These are phyloP conservation scores for Cystobasidium slooffiae DNA, from an alignment of 1,284 basidiomycete genomes.

Conservation along the genomic window DNA sequence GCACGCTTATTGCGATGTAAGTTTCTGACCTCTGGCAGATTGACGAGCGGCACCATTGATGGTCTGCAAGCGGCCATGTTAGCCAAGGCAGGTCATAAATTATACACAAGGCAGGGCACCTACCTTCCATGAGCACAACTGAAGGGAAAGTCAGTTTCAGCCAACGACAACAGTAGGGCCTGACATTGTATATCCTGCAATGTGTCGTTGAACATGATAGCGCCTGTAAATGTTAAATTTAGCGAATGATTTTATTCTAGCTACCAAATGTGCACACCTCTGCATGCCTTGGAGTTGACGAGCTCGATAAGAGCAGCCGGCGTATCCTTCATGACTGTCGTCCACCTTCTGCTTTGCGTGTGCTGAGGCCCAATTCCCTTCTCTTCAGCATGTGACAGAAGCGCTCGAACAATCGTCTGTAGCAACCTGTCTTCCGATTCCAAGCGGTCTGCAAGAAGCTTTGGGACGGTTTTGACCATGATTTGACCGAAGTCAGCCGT, in stretches of 20 bases:
- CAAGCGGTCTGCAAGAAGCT: conserved; percentile 53
- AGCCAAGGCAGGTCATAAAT: neutral
- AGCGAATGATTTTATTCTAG: conserved; percentile 22
- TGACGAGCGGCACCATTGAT: conserved; percentile 57
- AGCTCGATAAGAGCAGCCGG: conserved; percentile 77
- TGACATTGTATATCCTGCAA: conserved; percentile 71
- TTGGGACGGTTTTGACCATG: conserved; percentile 55
- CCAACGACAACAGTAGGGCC: conserved; percentile 69
- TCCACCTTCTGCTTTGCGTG: neutral
- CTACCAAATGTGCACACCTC: conserved; percentile 64
- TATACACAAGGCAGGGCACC: neutral
- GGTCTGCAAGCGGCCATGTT: conserved; percentile 48
- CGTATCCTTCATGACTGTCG: conserved; percentile 69
- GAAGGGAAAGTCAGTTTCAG: conserved; percentile 78
- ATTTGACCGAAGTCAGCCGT: conserved; percentile 57
- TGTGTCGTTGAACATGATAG: conserved; percentile 93
- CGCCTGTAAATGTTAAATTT: conserved; percentile 63
- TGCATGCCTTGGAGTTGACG: conserved; percentile 88
- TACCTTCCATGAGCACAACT: conserved; percentile 84
- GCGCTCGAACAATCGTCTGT: conserved; percentile 51
- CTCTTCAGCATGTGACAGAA: conserved; percentile 33
- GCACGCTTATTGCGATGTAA: neutral
- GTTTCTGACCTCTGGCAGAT: conserved; percentile 40
- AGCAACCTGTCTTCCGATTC: conserved; percentile 51
- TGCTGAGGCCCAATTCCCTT: neutral